Conservation (phyloP, 805 yeast species). For the Candida loeiensis region DNA sequence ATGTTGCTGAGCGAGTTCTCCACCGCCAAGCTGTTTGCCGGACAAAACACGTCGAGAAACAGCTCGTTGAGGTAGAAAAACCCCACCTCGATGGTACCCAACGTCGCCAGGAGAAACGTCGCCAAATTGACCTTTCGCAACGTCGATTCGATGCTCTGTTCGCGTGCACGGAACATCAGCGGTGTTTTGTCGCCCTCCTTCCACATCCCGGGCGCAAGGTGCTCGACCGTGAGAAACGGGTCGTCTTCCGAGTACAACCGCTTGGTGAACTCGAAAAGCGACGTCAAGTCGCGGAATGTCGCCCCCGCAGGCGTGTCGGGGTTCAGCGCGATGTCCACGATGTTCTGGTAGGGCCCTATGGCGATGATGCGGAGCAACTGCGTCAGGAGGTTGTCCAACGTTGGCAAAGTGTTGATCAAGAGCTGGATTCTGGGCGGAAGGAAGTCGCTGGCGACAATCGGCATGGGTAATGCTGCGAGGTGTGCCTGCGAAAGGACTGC, state of each 20-base stretch:
- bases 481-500: conserved; percentile 43
- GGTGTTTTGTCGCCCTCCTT: conserved; percentile 60
- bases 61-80: conserved; percentile 81
- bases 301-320: conserved; percentile 64
- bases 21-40: conserved; percentile 57
- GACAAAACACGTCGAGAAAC: conserved; percentile 84
- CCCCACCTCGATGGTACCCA: conserved; percentile 83
- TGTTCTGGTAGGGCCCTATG: conserved; percentile 70
- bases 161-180: conserved; percentile 53
- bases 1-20: conserved; percentile 38
- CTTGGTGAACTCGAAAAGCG: conserved; percentile 74
- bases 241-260: conserved; percentile 65
- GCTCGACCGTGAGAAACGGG: conserved; percentile 67
- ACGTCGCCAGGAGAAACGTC: conserved; percentile 80
- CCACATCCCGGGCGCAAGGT: conserved; percentile 71
- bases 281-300: conserved; percentile 64
- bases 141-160: conserved; percentile 59
- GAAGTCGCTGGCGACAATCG: conserved; percentile 52
- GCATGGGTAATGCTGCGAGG: conserved; percentile 57
- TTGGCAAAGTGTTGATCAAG: conserved; percentile 64
- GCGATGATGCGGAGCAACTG: conserved; percentile 74
- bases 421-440: conserved; percentile 62
- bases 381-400: conserved; percentile 76
- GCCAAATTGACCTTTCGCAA: conserved; percentile 83
- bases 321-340: conserved; percentile 64